These are phyloP conservation scores for Trichoderma sp. DNA, from an alignment of 2,329 filamentous ascomycete species.

Conservation along the genomic window DNA sequence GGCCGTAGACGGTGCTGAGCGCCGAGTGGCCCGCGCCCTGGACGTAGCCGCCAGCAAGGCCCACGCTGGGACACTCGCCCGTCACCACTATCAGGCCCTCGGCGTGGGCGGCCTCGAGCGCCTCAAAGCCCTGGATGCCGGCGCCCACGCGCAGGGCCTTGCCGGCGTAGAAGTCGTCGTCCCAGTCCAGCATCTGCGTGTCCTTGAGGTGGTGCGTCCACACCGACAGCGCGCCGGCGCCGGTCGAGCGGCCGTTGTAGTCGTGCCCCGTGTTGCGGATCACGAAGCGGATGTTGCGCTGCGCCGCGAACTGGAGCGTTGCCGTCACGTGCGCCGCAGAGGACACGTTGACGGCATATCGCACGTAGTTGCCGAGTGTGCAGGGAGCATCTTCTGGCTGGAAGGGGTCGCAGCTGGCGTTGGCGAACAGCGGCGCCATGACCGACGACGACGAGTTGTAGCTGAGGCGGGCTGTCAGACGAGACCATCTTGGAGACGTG, in stretches of 20 bases:
- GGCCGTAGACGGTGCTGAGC: constrained; percentile 54
- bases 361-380: constrained; percentile 44
- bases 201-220: constrained; percentile 48
- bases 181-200: constrained; percentile 46
- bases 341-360: constrained; percentile 41
- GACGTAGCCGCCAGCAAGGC: constrained; percentile 61
- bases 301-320: constrained; percentile 37
- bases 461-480: constrained; percentile 3
- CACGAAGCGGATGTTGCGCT: constrained; percentile 51
- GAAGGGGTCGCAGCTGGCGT: constrained; percentile 40
- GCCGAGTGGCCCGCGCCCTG: constrained; percentile 61
- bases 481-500: too few species aligned
- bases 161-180: constrained; percentile 48
- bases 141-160: constrained; percentile 56
- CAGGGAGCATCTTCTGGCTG: constrained; percentile 42
- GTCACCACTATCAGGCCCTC: constrained; percentile 53
- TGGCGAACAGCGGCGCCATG: constrained; percentile 34
- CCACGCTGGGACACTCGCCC: constrained; percentile 58
- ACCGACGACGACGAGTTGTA: constrained; percentile 30
- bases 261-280: constrained; percentile 57
- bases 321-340: constrained; percentile 36
- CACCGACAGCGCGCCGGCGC: constrained; percentile 45
- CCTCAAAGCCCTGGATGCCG: constrained; percentile 55
- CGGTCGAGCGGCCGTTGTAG: constrained; percentile 57
- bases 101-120: constrained; percentile 47